phyloP scores from a whole-genome alignment of 768 basidiomycete species.

The Russula earlei region DNA sequence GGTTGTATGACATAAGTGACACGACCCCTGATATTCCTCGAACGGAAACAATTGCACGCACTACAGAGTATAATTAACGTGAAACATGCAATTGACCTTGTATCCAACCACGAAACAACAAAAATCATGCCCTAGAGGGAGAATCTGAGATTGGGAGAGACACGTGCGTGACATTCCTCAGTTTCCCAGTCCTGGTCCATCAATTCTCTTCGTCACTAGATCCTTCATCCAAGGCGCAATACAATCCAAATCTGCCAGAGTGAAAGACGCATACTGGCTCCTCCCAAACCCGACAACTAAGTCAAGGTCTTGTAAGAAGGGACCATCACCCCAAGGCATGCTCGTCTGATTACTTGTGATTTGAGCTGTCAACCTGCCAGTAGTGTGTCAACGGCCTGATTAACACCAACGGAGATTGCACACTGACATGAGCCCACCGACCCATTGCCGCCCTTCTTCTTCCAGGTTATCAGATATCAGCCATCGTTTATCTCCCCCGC shows the following conservation, averaged over 20 bases:
- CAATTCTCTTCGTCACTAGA: constrained; percentile 50
- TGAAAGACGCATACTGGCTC: constrained; percentile 60
- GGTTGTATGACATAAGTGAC: too few relatives aligned
- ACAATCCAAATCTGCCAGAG: constrained; percentile 56
- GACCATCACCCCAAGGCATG: constrained; percentile 29
- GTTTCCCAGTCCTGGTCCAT: constrained; percentile 64
- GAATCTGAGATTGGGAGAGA: too few relatives aligned
- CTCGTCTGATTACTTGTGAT: constrained; percentile 38
- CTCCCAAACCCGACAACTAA: constrained; percentile 39
- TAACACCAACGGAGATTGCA: background rate
- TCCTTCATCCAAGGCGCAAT: constrained; percentile 77
- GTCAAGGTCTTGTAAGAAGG: constrained; percentile 39
- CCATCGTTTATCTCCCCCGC: constrained; percentile 63
- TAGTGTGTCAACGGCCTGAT: background rate
- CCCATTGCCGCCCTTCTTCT: constrained; percentile 60
- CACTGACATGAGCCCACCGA: constrained; percentile 58
- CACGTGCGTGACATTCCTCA: constrained; percentile 19
- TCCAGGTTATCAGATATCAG: constrained; percentile 39
- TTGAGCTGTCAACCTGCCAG: constrained; percentile 51
- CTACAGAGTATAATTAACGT: constrained; percentile 6
- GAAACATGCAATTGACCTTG: background rate
- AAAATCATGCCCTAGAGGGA: background rate
- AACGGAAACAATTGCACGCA: background rate
- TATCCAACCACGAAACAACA: background rate
- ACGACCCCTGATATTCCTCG: background rate